Base-by-base conservation (phyloP, 2,329 filamentous ascomycete genomes). In the Thelonectria blattea region DNA sequence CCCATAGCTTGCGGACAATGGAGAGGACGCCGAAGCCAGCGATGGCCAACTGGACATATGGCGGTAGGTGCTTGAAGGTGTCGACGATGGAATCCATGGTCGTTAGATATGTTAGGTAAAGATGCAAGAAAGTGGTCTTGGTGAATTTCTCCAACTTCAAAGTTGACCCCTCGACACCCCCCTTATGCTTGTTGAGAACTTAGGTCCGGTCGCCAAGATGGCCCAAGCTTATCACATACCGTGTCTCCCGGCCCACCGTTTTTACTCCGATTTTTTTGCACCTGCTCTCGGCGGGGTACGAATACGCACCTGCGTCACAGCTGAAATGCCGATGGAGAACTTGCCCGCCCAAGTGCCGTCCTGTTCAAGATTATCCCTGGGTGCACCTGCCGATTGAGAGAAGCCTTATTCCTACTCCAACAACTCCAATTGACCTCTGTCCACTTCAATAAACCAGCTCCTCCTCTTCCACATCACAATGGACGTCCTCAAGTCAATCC, bases 21-120 rank as follows among this genome's bases (percentile, higher is more conserved):
- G 82, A 85, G 48, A 90, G 73, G 56, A 84, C 84, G 50, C 90
- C 90, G 52, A 88, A 64, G 37, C 76, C 81, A 50, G 82, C 81
- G 49, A 87, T 73, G 18, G 76, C 78, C 53, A 43, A 57, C 27
- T 50, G 53, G 39, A 50, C 45, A 15, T 48, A 49, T 48, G 53
- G 43, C 37, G 58, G 49, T 45, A 61, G 37, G 37, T 30, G 65
- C 54, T 73, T 65, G 22, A 73, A 51, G 41, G 72, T 64, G 9
- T 69, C 63, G n/a, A 62, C 61, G 6, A 72, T 57, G 22, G 68
- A 63, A 39, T 73, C 68, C 73, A 77, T 76, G 22, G 30, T 22
- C 11, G 17, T 37, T 39, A 43, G 18, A 20, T n/a, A 47, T 18
- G 8, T 30, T 9, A 30, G 27, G 27, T 30, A 30, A 30, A 30